Conservation (phyloP, 352 stramenopile species). For the Phytophthora pisi region DNA sequence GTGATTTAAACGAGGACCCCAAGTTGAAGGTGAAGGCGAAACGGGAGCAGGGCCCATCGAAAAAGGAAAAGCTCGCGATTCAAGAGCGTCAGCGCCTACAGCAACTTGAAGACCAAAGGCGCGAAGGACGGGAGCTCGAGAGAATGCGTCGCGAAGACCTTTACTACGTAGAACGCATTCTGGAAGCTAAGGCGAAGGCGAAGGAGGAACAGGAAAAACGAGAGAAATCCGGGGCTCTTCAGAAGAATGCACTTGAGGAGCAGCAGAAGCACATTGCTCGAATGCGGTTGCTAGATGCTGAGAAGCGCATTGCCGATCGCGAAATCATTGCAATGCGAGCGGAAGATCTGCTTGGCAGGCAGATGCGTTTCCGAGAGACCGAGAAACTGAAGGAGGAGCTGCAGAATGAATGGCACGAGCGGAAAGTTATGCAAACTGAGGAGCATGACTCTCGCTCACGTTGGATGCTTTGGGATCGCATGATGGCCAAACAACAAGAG, state of each 20-base stretch:
- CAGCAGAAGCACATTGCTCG: slow-evolving; percentile 53
- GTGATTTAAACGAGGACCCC: not conserved
- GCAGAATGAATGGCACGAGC: slow-evolving; percentile 44
- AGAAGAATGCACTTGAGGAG: slow-evolving; percentile 42
- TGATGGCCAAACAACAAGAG: slow-evolving; percentile 28
- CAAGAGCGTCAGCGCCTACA: slow-evolving; percentile 36
- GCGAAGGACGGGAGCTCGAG: slow-evolving; percentile 40
- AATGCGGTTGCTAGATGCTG: slow-evolving; percentile 49
- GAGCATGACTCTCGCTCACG: slow-evolving; percentile 41
- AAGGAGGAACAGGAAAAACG: slow-evolving; percentile 27
- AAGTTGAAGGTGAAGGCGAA: not conserved
- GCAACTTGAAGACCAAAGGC: slow-evolving; percentile 33
- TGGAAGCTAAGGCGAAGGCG: slow-evolving; percentile 40
- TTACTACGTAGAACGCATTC: slow-evolving; percentile 59
- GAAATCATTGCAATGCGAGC: slow-evolving; percentile 47
- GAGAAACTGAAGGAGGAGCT: slow-evolving; percentile 39
- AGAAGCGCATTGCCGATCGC: slow-evolving; percentile 37
- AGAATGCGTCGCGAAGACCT: slow-evolving; percentile 60
- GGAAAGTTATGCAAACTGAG: slow-evolving; percentile 54
- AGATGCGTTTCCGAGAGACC: slow-evolving; percentile 42
- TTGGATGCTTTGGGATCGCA: slow-evolving; percentile 43
- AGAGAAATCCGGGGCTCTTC: slow-evolving; percentile 4
- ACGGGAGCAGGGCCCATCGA: not conserved
- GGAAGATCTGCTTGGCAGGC: slow-evolving; percentile 58
- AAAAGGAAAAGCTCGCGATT: slow-evolving; percentile 32